Evolutionary conservation across 1,139 yeast species (phyloP).

Genomic region (Debaryomyces fabryi): DNA sequence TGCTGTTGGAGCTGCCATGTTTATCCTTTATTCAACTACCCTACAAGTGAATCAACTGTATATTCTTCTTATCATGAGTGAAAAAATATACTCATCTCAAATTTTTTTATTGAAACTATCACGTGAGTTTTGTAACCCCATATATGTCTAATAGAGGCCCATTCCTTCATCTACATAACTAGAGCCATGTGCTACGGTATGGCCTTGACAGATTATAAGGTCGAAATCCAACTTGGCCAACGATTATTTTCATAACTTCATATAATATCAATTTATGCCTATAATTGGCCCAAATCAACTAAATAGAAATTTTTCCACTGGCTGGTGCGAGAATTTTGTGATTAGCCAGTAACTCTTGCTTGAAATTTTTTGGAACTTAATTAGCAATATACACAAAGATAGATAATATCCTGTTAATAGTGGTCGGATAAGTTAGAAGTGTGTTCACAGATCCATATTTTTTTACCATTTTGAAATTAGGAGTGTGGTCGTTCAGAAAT

Average conservation of each 20-base stretch:
- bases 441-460: neutral
- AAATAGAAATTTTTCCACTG: constrained; percentile 4
- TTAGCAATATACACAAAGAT: neutral
- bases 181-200: neutral
- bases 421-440: neutral
- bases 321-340: constrained; percentile 2
- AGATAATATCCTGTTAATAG: neutral
- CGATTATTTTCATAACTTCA: neutral
- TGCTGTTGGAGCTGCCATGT: constrained; percentile 81
- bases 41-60: constrained; percentile 1
- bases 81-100: constrained; percentile 13
- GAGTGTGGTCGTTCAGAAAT: neutral
- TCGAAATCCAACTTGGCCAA: neutral
- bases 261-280: neutral
- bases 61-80: neutral
- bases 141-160: neutral
- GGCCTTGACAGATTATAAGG: neutral
- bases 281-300: neutral
- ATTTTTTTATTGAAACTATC: neutral
- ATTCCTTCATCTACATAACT: neutral
- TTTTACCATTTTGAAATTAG: neutral
- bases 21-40: neutral
- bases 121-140: neutral
- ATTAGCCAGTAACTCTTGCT: neutral
- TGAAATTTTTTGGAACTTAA: neutral